Base-by-base conservation (phyloP, 805 yeast genomes). In the Kodamaea hsintzibuensis region DNA sequence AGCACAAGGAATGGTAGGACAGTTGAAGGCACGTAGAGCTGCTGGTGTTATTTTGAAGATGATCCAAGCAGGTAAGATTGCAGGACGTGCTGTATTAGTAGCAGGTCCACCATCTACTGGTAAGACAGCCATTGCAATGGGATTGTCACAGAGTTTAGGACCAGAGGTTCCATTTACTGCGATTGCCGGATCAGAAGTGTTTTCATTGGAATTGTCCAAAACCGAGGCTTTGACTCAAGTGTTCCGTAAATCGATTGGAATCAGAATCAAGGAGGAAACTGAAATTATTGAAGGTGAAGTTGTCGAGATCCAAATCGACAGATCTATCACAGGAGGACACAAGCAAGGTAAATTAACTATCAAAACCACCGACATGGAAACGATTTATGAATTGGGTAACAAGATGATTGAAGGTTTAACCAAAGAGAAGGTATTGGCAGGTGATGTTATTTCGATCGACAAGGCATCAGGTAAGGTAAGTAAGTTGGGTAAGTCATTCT, bases 81-180 rank as follows among this genome's bases (percentile, higher is more conserved):
- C 98, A 18, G 99, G 99, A 25, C 83, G 98, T 61, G 98, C 98
- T 1, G 95, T 92, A 17, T 74, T 95, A 58, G 80, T 95, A 56
- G 98, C 99, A 0, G 99, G 99, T 42, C 98, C 98, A 9, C 99
- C 99, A 27, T 90, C 97, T 12, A 95, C 99, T 0, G 99, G 99
- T 72, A 95, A 95, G 71, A 95, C 99, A 2, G 99, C 99, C 39
- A 83, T 95, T 63, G 99, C 99, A 12, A 88, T 91, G 88, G 99
- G 98, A 14, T 78, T 88, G 42, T 81, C 91, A 2, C 92, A 88
- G 67, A 85, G 83, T 50, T 76, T 88, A 61, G 89, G 89, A 33
- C 64, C 75, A 12, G 91, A 86, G 58, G 98, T 95, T 55, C 99
- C 99, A 40, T 95, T 95, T 71, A 93, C 98, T 42, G 91, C 96